These are phyloP conservation scores for Epicoccum sorghinum DNA, from an alignment of 2,329 filamentous ascomycete genomes.

Conservation along the genomic window DNA sequence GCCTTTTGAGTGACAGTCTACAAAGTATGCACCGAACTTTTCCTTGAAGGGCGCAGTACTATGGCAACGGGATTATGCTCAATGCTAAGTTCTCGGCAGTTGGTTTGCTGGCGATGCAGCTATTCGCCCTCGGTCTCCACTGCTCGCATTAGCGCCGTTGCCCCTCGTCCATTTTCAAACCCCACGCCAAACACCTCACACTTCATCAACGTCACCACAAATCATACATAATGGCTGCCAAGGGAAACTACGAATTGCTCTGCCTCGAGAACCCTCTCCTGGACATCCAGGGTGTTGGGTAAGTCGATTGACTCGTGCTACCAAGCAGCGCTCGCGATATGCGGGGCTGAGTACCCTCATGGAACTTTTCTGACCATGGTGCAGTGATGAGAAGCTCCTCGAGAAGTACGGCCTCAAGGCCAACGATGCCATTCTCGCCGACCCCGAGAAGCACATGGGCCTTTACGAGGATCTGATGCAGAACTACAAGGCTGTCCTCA, in stretches of 20 bases:
- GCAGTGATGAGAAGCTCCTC: conserved; percentile 80
- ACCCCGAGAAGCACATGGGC: conserved; percentile 79
- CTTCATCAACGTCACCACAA: conserved; percentile 24
- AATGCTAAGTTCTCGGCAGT: conserved; percentile 5
- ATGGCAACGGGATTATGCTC: neutral
- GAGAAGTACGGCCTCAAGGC: conserved; percentile 92
- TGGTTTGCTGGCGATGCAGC: neutral
- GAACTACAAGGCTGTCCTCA: conserved; percentile 91
- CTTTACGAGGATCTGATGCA: conserved; percentile 94
- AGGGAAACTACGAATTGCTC: conserved; percentile 84
- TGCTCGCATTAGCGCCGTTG: conserved; percentile 23
- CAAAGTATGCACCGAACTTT: too few species aligned
- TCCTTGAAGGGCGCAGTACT: too few species aligned
- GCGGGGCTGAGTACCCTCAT: conserved; percentile 18
- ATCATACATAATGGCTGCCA: conserved; percentile 67
- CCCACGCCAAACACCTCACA: conserved; percentile 24
- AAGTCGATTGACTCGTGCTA: conserved; percentile 32
- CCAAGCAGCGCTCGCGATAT: neutral
- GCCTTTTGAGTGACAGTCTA: too few species aligned
- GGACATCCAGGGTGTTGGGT: conserved; percentile 87
- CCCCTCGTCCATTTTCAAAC: conserved; percentile 26
- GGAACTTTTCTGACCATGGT: conserved; percentile 29
- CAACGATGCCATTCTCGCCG: conserved; percentile 97
- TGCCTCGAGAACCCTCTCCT: conserved; percentile 97
- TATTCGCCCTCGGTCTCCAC: neutral